phyloP scores from a whole-genome alignment of 768 basidiomycete genomes.

The Boletus coccyginus region DNA sequence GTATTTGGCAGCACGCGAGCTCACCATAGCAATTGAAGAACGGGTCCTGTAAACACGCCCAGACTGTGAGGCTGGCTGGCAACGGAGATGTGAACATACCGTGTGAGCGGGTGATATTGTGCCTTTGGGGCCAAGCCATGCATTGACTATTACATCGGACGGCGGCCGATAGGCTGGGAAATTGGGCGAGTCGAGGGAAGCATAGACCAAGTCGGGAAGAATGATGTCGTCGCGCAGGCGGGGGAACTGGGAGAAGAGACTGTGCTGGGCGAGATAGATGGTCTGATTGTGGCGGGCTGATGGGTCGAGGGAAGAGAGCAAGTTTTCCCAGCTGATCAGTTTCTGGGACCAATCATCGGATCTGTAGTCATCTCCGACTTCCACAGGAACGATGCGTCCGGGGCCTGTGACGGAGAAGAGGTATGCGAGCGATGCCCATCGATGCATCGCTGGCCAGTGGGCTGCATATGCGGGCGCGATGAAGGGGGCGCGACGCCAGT shows the following conservation, averaged over 20 bases:
- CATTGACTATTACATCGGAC: slow-evolving; percentile 63
- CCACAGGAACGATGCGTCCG: slow-evolving; percentile 86
- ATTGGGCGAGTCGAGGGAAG: slow-evolving; percentile 45
- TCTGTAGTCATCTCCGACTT: slow-evolving; percentile 84
- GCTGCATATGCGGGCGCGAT: slow-evolving; percentile 60
- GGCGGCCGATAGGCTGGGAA: slow-evolving; percentile 62
- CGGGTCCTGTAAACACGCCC: slow-evolving; percentile 63
- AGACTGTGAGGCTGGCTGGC: neutral
- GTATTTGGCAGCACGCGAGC: slow-evolving; percentile 10
- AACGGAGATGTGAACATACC: slow-evolving; percentile 41
- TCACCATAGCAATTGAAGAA: slow-evolving; percentile 89
- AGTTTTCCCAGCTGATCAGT: slow-evolving; percentile 75
- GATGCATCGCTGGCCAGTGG: slow-evolving; percentile 78
- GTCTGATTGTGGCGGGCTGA: slow-evolving; percentile 30
- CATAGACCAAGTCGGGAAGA: slow-evolving; percentile 89
- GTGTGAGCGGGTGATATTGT: slow-evolving; percentile 90
- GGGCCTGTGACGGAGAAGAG: slow-evolving; percentile 69
- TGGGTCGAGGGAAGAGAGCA: slow-evolving; percentile 49
- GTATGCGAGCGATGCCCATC: slow-evolving; percentile 73
- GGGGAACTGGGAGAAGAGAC: slow-evolving; percentile 83
- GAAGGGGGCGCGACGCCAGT: slow-evolving; percentile 57
- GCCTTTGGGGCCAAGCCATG: slow-evolving; percentile 78
- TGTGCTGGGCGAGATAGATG: slow-evolving; percentile 90
- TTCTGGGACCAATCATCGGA: slow-evolving; percentile 76
- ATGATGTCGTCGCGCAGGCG: slow-evolving; percentile 67